Conservation (phyloP, 2,329 filamentous ascomycete species). For the Phoma sp. region DNA sequence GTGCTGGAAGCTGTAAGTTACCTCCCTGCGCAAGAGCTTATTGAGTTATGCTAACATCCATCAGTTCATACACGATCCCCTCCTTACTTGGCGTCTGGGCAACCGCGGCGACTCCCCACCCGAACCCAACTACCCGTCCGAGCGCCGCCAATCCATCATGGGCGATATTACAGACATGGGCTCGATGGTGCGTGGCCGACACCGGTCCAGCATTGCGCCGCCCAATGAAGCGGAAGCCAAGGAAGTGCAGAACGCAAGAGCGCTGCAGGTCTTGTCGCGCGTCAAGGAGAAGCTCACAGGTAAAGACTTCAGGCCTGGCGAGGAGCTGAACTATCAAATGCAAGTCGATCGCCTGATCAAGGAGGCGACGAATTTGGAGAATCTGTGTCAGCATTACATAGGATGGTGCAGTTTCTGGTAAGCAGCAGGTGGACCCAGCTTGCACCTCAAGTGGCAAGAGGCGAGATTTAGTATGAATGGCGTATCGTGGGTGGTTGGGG, state of each 20-base stretch:
- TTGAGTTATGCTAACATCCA: constrained; percentile 8
- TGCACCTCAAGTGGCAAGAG: too few relatives aligned
- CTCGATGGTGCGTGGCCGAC: constrained; percentile 44
- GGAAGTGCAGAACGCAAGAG: constrained; percentile 92
- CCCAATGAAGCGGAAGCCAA: constrained; percentile 56
- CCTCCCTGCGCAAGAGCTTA: background rate
- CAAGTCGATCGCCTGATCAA: constrained; percentile 95
- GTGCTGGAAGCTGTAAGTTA: constrained; percentile 91
- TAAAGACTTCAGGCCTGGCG: constrained; percentile 79
- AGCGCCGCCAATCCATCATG: constrained; percentile 67
- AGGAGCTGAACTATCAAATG: constrained; percentile 82
- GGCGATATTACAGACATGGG: constrained; percentile 50
- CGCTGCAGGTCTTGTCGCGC: constrained; percentile 86
- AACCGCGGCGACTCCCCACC: constrained; percentile 68
- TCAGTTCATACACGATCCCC: constrained; percentile 98
- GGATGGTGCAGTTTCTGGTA: constrained; percentile 99
- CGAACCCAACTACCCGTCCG: constrained; percentile 66
- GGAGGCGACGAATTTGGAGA: constrained; percentile 96
- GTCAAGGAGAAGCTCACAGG: constrained; percentile 97
- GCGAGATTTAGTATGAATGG: too few relatives aligned
- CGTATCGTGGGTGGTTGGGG: background rate
- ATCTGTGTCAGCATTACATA: constrained; percentile 98
- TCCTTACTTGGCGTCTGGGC: constrained; percentile 92
- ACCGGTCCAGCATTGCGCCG: constrained; percentile 44
- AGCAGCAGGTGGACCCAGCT: background rate